phyloP scores from a whole-genome alignment of 208 protist genomes.

The Trypanosoma grayi region DNA sequence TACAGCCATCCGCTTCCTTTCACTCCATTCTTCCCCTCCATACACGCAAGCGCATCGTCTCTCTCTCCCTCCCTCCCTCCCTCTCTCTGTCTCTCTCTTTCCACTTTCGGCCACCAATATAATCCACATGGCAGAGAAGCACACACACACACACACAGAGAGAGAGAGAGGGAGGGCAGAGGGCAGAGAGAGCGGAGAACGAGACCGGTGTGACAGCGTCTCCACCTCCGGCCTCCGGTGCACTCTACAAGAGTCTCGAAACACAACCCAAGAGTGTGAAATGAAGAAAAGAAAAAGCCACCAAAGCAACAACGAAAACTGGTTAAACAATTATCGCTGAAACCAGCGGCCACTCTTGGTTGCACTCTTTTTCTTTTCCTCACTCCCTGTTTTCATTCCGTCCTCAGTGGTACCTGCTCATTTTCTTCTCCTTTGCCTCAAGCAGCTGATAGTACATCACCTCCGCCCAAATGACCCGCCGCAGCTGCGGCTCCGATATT shows the following conservation, averaged over 20 bases:
- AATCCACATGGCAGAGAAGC: background rate
- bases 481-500: slow-evolving; percentile 84
- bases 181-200: no score
- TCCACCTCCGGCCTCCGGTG: no score
- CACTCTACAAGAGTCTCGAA: no score
- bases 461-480: slow-evolving; percentile 78
- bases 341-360: background rate
- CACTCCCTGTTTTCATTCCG: slow-evolving; percentile 24
- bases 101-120: background rate
- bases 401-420: background rate
- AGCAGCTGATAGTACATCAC: slow-evolving; percentile 52
- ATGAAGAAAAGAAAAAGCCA: background rate
- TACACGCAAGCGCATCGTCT: no score
- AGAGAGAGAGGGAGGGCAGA: background rate
- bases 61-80: no score
- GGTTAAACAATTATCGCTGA: background rate
- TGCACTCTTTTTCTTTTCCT: background rate
- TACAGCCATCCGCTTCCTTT: background rate
- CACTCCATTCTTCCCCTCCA: background rate
- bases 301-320: slow-evolving; percentile 12
- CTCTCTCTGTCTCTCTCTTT: background rate
- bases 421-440: background rate
- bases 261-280: background rate
- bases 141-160: background rate
- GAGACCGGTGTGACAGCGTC: no score